A percentile compares a stretch with the other conserved stretches of the same genome.
phyloP scores from a whole-genome alignment of 208 protist genomes.

The Leishmania tarentolae region DNA sequence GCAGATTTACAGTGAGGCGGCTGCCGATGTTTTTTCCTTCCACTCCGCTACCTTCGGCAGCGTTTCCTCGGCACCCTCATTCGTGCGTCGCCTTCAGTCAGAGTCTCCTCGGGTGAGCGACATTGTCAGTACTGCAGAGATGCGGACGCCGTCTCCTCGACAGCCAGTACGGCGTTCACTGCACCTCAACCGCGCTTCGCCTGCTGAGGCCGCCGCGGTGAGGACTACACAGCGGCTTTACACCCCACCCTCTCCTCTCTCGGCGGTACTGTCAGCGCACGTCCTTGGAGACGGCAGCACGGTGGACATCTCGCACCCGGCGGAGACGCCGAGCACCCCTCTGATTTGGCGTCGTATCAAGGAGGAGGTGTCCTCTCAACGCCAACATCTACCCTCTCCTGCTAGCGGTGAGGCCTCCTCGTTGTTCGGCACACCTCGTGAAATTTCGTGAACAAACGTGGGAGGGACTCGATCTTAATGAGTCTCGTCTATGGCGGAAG shows the following conservation, averaged over 20 bases:
- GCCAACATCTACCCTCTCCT: slow-evolving; percentile 12
- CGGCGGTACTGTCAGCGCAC: slow-evolving; percentile 1
- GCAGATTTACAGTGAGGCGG: slow-evolving; percentile 30
- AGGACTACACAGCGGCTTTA: background rate
- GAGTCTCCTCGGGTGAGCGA: slow-evolving; percentile 1
- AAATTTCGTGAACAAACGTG: slow-evolving; percentile 11
- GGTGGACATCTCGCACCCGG: background rate
- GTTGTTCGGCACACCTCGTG: slow-evolving; percentile 23
- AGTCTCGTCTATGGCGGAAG: background rate
- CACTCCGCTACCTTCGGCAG: slow-evolving; percentile 7
- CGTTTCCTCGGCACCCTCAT: background rate
- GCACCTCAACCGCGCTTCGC: background rate
- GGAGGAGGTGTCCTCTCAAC: slow-evolving; percentile 16
- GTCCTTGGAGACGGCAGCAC: background rate
- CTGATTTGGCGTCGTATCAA: slow-evolving; percentile 26
- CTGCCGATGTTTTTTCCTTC: slow-evolving; percentile 25
- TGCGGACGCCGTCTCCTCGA: slow-evolving; percentile 12
- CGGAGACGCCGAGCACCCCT: slow-evolving; percentile 12
- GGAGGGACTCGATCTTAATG: background rate
- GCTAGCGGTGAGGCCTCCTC: slow-evolving; percentile 5
- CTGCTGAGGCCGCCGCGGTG: background rate
- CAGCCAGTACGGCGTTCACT: background rate
- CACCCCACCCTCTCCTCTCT: background rate
- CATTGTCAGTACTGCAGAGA: background rate
- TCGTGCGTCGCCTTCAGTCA: background rate